Conservation (phyloP, 169 alveolate species). For the Plasmodium falciparum region DNA sequence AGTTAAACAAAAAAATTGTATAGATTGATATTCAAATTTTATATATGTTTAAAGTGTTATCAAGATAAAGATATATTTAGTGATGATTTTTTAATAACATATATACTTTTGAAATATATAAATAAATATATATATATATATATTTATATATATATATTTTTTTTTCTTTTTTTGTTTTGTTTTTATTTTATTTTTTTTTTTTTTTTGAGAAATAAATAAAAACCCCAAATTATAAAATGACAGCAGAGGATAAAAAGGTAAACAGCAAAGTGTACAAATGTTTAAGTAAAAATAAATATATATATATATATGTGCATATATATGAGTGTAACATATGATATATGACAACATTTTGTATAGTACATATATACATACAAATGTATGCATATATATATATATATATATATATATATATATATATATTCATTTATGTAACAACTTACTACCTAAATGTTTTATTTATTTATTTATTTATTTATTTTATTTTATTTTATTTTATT, state of each 20-base stretch:
- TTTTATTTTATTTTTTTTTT: neutral
- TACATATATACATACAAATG: too few relatives aligned
- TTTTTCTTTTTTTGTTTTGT: neutral
- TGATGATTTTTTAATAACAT: too few relatives aligned
- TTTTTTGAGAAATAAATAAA: slow-evolving; percentile 19
- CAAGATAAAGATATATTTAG: too few relatives aligned
- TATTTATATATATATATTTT: slow-evolving; percentile 3
- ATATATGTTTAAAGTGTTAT: too few relatives aligned
- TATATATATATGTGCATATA: too few relatives aligned
- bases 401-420: slow-evolving; percentile 2
- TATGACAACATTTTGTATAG: too few relatives aligned
- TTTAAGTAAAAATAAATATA: neutral
- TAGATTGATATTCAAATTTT: too few relatives aligned
- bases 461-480: neutral
- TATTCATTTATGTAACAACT: neutral
- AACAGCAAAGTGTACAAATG: neutral
- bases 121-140: neutral
- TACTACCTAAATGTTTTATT: neutral
- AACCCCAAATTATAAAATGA: neutral
- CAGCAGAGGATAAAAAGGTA: slow-evolving; percentile 74
- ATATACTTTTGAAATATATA: too few relatives aligned
- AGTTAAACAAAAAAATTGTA: too few relatives aligned
- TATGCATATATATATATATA: too few relatives aligned
- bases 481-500: neutral
- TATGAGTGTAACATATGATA: too few relatives aligned